phyloP scores from a whole-genome alignment of 495 filamentous ascomycete genomes.

The Aspergillus mulundensis region DNA sequence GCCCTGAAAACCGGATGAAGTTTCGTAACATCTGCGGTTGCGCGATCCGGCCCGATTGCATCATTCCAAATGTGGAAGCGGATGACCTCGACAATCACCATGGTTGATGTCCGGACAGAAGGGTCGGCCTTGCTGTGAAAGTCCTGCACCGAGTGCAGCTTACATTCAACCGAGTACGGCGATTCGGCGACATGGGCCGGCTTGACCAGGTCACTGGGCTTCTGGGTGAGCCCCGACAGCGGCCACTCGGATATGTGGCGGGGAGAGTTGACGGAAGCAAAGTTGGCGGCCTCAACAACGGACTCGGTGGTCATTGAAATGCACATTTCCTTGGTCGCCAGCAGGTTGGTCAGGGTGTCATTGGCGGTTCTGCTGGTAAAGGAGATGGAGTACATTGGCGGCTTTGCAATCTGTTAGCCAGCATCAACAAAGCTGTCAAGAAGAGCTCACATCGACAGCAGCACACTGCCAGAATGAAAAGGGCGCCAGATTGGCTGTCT shows the following conservation, averaged over 20 bases:
- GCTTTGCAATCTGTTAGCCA: neutral
- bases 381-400: neutral
- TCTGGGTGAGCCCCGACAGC: neutral
- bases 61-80: conserved; percentile 1
- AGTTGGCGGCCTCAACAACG: neutral
- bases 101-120: neutral
- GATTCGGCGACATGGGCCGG: neutral
- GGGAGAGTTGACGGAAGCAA: neutral
- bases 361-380: neutral
- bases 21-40: neutral
- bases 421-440: neutral
- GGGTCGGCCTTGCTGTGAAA: neutral
- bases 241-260: neutral
- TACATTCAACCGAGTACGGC: neutral
- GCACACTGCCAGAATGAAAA: conserved; percentile 1
- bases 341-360: neutral
- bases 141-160: neutral
- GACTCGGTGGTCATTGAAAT: neutral
- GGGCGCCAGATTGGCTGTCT: neutral
- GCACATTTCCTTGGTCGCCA: conserved; percentile 1
- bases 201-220: neutral
- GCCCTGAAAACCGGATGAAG: neutral
- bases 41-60: neutral
- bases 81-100: neutral
- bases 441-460: neutral